Base-by-base conservation (phyloP, 2,329 filamentous ascomycete species). In the Dryadomyces quercus-mongolicae region DNA sequence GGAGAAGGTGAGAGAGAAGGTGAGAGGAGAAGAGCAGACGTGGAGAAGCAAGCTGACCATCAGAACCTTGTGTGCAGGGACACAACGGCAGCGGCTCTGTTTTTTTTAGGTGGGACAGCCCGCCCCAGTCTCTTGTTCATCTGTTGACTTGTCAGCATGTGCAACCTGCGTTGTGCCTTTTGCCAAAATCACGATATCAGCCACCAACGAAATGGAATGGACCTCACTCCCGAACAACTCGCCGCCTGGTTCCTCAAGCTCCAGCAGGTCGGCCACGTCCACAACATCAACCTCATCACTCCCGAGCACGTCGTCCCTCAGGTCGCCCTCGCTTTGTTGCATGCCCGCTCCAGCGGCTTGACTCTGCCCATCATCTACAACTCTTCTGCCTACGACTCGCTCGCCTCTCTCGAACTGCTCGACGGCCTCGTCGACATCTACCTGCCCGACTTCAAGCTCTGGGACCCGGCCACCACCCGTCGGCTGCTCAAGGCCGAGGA, bases 221-320 rank as follows among this genome's bases (percentile, higher is more conserved):
- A 91, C 60, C 70, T 93, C 34, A 86, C 83, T 0, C 86, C 87
- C 0, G 86, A 91, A 65, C 79, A 90, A 64, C 76, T 95, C 5
- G 88, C 78, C 5, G 82, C 60, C 45, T 93, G 88, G 88, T 91
- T 85, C 67, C 62, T 93, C 55, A 93, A 93, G 69, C 71, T 94
- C 46, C 88, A 93, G 65, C 75, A 87, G 31, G 77, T 88, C 2
- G 88, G 87, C n/a, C 71, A 76, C 9, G 86, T 88, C n/a, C 88
- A 94, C 71, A 93, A 93, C 65, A 91, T 94, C 74, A 93, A 95
- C 66, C 79, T 92, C 21, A 79, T 94, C 55, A 94, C 88, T 0
- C 88, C 88, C 0, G 88, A 94, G 65, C 89, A 94, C 66, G 86
- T 94, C 18, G 88, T 90, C 4, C 87, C 88, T 0, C 88, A 93